Percentiles rank a stretch among this genome's conserved stretches.
phyloP scores from a whole-genome alignment of 108 stramenopile genomes.

The Nitzschia inconspicua region DNA sequence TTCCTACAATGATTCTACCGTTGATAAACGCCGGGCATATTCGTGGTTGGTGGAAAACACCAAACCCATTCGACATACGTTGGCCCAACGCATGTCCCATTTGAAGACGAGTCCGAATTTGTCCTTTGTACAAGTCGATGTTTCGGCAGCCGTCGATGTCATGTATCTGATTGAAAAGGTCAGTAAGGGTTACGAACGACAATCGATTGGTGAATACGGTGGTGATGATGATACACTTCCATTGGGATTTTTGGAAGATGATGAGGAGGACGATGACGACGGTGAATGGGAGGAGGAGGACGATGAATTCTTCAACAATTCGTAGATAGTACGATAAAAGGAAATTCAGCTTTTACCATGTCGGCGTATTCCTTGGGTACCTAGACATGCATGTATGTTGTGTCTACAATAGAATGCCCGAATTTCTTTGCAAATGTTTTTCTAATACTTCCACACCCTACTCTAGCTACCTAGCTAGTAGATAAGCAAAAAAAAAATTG shows the following conservation, averaged over 20 bases:
- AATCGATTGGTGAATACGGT: constrained; percentile 30
- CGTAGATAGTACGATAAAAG: too few species aligned
- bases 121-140: constrained; percentile 86
- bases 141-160: constrained; percentile 85
- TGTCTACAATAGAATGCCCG: too few species aligned
- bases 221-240: constrained; percentile 34
- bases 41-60: constrained; percentile 81
- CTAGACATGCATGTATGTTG: too few species aligned
- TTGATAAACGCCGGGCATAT: constrained; percentile 78
- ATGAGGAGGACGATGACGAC: constrained; percentile 53
- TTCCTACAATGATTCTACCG: constrained; percentile 15
- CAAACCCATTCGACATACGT: constrained; percentile 64
- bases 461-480: too few species aligned
- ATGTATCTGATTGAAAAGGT: constrained; percentile 89
- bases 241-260: too few species aligned
- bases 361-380: too few species aligned
- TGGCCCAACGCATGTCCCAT: constrained; percentile 79
- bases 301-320: too few species aligned
- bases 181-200: constrained; percentile 52
- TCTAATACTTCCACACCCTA: too few species aligned
- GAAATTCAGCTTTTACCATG: too few species aligned
- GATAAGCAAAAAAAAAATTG: too few species aligned
- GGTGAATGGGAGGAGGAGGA: constrained; percentile 18
- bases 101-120: constrained; percentile 80
- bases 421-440: too few species aligned